Conservation (phyloP, 345 rosid genomes). For the Salix arbutifolia region DNA sequence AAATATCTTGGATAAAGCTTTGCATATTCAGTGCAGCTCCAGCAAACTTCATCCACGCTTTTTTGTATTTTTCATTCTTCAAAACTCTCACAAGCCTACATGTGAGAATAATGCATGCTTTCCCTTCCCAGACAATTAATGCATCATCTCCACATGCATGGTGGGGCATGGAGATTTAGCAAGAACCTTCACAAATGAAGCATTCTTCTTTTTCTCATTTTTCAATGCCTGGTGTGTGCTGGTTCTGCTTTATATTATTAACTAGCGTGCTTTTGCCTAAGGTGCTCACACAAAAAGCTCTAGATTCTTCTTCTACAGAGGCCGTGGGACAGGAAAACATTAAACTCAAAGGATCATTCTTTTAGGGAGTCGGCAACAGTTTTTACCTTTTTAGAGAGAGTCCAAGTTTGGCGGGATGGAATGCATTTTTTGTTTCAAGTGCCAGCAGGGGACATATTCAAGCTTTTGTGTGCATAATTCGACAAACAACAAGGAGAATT, state of each 20-base stretch:
- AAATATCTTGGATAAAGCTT: background rate
- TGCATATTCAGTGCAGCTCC: background rate
- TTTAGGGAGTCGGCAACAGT: background rate
- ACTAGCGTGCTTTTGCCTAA: background rate
- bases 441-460: background rate
- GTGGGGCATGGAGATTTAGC: background rate
- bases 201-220: background rate
- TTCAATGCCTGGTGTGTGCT: background rate
- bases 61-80: background rate
- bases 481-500: background rate
- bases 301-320: background rate
- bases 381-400: background rate
- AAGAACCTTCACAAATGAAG: background rate
- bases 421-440: background rate
- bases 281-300: background rate
- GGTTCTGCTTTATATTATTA: background rate
- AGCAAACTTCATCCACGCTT: background rate
- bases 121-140: background rate
- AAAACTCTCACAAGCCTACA: background rate
- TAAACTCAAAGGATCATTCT: constrained; percentile 2
- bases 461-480: background rate
- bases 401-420: background rate
- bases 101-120: background rate
- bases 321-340: background rate
- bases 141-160: background rate